Evolutionary conservation across 1,284 basidiomycete genomes (phyloP), one percentile per base, ranked within the genome.

Genomic region (Ustilago crameri): DNA sequence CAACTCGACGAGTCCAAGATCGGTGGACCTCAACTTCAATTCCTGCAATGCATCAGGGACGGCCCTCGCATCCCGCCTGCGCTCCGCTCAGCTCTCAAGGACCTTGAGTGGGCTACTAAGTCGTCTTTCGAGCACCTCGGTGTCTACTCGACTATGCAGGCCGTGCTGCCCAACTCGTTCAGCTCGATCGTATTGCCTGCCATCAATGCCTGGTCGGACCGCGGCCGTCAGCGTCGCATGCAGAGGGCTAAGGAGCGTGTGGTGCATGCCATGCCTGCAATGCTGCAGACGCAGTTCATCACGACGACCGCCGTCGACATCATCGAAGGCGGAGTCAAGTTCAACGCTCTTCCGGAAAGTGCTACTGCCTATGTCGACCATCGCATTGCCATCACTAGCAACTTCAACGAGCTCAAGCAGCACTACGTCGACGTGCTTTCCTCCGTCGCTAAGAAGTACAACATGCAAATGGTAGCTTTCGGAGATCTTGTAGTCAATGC

Each of bases 261-360:
- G 10, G 55, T 52, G 2, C 52, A 69, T 51, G 35, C 51, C 7
- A 56, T 60, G 55, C 58, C 56, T 3, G 24, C 49, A 9, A 12
- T 18, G 7, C 78, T 84, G 50, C 84, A 84, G 52, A 86, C 85
- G 54, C 75, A 88, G 27, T 84, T 89, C n/a, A 85, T 87, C 37
- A 92, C 90, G 4, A 90, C 90, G 0, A 90, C 90, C 75, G 90
- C 91, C 3, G 86, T 89, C 40, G 90, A 90, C 75, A 80, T 91
- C 10, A 86, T 91, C 43, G 76, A 85, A 7, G 90, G 90, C 3
- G 90, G 90, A 15, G 87, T 90, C 37, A 91, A 91, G 82, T 85
- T 83, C 50, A 90, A 89, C 70, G 88, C 88, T 3, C 85, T 89
- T 0, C 89, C 88, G 2, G 88, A 89, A 80, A 84, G 83, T 58